Conservation (phyloP, 805 yeast species). For the Myxozyma mucilagina region DNA sequence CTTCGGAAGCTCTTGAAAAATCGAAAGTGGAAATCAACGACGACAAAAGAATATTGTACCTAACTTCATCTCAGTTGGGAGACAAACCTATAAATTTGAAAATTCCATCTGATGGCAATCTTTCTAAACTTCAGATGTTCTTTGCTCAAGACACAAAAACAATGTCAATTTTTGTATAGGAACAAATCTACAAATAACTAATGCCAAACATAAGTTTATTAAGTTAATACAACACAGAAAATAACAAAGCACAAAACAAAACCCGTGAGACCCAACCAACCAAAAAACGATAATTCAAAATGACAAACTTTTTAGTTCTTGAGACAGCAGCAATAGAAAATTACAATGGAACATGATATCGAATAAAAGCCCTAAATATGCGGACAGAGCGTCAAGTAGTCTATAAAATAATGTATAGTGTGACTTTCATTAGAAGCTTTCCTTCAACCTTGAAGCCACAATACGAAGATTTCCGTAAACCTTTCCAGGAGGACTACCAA, state of each 20-base stretch:
- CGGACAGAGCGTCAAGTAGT: no score
- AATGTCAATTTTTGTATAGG: constrained; percentile 20
- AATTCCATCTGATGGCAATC: constrained; percentile 4
- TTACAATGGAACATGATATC: no score
- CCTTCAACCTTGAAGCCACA: constrained; percentile 95
- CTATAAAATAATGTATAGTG: no score
- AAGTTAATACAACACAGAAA: neutral
- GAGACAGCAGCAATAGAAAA: neutral
- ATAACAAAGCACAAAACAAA: neutral
- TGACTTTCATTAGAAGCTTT: constrained; percentile 61
- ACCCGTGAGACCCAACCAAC: constrained; percentile 7
- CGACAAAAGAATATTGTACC: neutral
- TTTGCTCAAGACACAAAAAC: constrained; percentile 12
- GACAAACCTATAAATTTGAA: neutral
- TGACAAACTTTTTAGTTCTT: constrained; percentile 2
- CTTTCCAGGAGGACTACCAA: constrained; percentile 98
- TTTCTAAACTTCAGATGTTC: constrained; percentile 3
- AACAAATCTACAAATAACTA: neutral
- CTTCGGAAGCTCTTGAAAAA: neutral
- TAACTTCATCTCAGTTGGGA: neutral
- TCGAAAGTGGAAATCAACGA: constrained; percentile 12
- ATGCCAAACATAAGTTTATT: neutral
- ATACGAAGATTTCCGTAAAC: constrained; percentile 96
- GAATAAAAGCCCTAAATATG: no score
- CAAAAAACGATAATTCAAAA: neutral